A percentile compares a stretch with the other conserved stretches of the same genome.
phyloP scores from a whole-genome alignment of 331 rosid genomes.

The Phaseolus coccineus region DNA sequence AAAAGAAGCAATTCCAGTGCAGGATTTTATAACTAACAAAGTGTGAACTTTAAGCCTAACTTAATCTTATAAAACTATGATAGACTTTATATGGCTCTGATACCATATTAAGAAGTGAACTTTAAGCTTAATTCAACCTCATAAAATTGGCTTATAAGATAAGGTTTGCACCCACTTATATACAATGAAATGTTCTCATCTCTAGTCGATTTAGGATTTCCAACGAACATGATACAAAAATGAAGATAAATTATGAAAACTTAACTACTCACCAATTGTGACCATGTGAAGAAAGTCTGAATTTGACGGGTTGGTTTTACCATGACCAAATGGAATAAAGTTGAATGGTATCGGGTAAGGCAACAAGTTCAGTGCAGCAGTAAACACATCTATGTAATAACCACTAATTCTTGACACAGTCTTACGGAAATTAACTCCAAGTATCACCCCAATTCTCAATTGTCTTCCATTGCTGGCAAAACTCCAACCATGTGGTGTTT shows the following conservation, averaged over 20 bases:
- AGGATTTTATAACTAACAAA: not conserved
- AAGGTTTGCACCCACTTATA: too few species aligned
- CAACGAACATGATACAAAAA: not conserved
- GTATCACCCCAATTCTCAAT: slow-evolving; percentile 56
- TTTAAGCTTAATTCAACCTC: too few species aligned
- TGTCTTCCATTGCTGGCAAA: slow-evolving; percentile 53
- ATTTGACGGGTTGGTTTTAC: slow-evolving; percentile 42
- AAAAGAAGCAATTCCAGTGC: not conserved
- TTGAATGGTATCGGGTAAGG: slow-evolving; percentile 43
- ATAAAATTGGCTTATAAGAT: too few species aligned
- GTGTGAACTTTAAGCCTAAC: too few species aligned
- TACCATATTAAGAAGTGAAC: too few species aligned
- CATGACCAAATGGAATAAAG: slow-evolving; percentile 48
- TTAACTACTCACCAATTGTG: slow-evolving; percentile 50
- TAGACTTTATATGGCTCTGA: too few species aligned
- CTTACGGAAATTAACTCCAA: slow-evolving; percentile 38
- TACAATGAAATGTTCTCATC: too few species aligned
- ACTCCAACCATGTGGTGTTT: slow-evolving; percentile 68
- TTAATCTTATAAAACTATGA: too few species aligned
- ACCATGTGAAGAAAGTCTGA: slow-evolving; percentile 61
- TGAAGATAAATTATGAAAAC: not conserved
- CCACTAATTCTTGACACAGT: slow-evolving; percentile 48
- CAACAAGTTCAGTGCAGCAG: slow-evolving; percentile 41
- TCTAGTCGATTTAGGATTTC: too few species aligned
- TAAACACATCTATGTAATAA: slow-evolving; percentile 61